Conservation (phyloP, 495 filamentous ascomycete genomes). For the Tuber indicum region DNA sequence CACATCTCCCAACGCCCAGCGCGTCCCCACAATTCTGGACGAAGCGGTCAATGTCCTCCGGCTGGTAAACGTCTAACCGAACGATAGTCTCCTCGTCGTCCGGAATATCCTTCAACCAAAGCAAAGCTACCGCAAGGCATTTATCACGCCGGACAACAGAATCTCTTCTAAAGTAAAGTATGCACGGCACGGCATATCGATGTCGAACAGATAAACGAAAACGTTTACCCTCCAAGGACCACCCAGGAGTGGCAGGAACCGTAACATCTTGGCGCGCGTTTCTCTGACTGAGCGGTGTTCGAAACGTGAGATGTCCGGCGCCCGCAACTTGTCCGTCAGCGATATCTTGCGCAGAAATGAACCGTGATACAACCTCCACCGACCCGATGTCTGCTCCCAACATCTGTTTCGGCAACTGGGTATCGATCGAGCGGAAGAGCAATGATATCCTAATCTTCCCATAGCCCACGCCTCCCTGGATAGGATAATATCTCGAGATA, state of each 20-base stretch:
- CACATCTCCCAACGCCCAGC: background rate
- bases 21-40: conserved; percentile 29
- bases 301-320: conserved; percentile 31
- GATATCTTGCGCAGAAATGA: conserved; percentile 36
- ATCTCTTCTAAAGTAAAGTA: conserved; percentile 56
- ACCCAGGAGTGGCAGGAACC: conserved; percentile 10
- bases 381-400: conserved; percentile 64
- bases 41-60: conserved; percentile 28
- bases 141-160: conserved; percentile 50
- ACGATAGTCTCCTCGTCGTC: conserved; percentile 57
- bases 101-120: conserved; percentile 61
- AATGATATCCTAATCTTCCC: conserved; percentile 60
- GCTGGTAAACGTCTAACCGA: conserved; percentile 50
- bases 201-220: conserved; percentile 52
- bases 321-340: conserved; percentile 28
- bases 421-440: conserved; percentile 61
- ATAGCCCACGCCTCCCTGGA: conserved; percentile 60
- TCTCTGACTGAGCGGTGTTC: conserved; percentile 24
- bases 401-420: conserved; percentile 51
- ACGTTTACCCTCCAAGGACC: conserved; percentile 14
- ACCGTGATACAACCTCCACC: conserved; percentile 49
- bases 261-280: conserved; percentile 15
- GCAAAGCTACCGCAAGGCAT: conserved; percentile 55
- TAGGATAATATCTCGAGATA: conserved; percentile 56
- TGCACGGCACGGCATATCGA: conserved; percentile 54